A percentile compares a stretch with the other conserved stretches of the same genome.
Evolutionary conservation across 73 alveolate species (phyloP).

Genomic region (Paramecium caudatum): DNA sequence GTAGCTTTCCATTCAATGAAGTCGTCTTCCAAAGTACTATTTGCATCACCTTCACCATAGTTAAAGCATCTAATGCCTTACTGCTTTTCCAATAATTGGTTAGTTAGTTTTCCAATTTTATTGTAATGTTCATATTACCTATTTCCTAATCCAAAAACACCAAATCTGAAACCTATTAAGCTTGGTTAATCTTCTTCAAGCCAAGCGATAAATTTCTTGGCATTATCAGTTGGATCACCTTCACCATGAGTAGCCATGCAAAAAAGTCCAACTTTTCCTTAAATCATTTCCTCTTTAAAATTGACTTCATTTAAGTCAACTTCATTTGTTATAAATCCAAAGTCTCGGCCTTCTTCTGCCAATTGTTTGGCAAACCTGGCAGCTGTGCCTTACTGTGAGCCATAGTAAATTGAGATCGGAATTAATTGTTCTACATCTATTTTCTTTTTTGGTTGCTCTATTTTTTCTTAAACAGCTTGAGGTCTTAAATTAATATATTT

Average conservation of each 20-base stretch:
- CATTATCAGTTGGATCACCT: constrained; percentile 91
- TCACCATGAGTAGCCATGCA: constrained; percentile 88
- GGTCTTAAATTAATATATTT: too few species aligned
- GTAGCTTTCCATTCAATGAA: constrained; percentile 82
- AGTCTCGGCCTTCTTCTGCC: constrained; percentile 70
- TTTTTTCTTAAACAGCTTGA: too few species aligned
- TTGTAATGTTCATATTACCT: constrained; percentile 85
- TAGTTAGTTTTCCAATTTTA: constrained; percentile 80
- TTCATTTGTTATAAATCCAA: constrained; percentile 56
- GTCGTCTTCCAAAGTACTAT: constrained; percentile 81
- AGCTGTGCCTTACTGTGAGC: constrained; percentile 75
- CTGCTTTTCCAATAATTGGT: constrained; percentile 74
- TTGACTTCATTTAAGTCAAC: constrained; percentile 81
- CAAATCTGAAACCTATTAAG: constrained; percentile 72
- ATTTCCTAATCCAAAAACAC: constrained; percentile 88
- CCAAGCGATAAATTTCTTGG: constrained; percentile 81
- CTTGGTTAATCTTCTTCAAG: constrained; percentile 70
- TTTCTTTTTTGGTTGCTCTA: too few species aligned
- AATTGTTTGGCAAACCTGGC: constrained; percentile 66
- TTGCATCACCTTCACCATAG: constrained; percentile 85
- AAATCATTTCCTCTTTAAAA: constrained; percentile 51
- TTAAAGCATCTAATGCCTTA: constrained; percentile 79
- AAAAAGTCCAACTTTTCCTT: constrained; percentile 75
- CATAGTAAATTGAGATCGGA: constrained; percentile 60
- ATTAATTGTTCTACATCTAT: not conserved